A percentile compares a stretch with the other conserved stretches of the same genome.
These are phyloP conservation scores for Xylariaceae sp. DNA, from an alignment of 2,329 filamentous ascomycete genomes.

Conservation along the genomic window DNA sequence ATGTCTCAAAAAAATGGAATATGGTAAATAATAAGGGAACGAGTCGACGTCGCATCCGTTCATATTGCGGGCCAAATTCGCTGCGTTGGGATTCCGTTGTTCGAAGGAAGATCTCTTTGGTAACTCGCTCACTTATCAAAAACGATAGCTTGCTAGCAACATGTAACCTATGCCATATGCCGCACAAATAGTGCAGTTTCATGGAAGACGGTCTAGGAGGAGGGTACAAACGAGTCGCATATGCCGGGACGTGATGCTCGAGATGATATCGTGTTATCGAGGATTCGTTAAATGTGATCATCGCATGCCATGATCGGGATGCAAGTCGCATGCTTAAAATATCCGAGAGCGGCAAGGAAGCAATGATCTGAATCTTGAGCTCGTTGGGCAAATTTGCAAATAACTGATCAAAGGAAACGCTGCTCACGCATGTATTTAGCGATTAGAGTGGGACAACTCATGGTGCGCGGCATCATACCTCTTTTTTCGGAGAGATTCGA, in stretches of 20 bases:
- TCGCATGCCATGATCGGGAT: slow-evolving; percentile 56
- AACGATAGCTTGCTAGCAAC: slow-evolving; percentile 60
- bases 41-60: slow-evolving; percentile 60
- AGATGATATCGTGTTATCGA: slow-evolving; percentile 60
- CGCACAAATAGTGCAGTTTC: slow-evolving; percentile 59
- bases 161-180: slow-evolving; percentile 62
- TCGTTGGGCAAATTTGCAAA: slow-evolving; percentile 58
- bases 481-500: slow-evolving; percentile 26
- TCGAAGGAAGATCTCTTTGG: slow-evolving; percentile 60
- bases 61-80: slow-evolving; percentile 58
- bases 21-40: slow-evolving; percentile 62
- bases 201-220: slow-evolving; percentile 44
- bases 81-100: slow-evolving; percentile 50
- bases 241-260: slow-evolving; percentile 55
- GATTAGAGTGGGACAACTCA: background rate
- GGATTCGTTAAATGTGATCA: slow-evolving; percentile 57
- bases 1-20: slow-evolving; percentile 65
- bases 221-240: slow-evolving; percentile 58
- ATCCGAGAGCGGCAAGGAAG: slow-evolving; percentile 56
- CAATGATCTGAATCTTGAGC: slow-evolving; percentile 59
- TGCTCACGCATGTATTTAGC: slow-evolving; percentile 19
- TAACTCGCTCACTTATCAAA: slow-evolving; percentile 61
- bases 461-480: slow-evolving; percentile 21
- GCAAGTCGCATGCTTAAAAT: slow-evolving; percentile 56
- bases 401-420: slow-evolving; percentile 51